These are phyloP conservation scores for Diaporthe ilicicola DNA, from an alignment of 2,329 filamentous ascomycete species.

Conservation along the genomic window DNA sequence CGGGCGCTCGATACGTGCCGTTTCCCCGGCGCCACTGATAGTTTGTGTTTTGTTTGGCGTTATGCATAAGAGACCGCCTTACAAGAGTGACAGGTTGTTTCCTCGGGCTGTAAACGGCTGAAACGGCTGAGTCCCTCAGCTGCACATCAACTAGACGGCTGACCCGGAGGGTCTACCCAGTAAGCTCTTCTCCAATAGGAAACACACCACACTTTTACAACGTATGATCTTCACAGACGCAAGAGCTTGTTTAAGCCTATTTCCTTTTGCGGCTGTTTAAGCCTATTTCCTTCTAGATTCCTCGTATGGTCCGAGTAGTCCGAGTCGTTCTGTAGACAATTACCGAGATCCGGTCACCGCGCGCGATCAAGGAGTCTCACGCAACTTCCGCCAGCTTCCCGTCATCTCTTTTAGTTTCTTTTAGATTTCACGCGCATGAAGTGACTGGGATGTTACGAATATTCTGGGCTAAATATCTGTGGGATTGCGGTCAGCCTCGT, in stretches of 20 bases:
- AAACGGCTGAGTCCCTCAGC: slow-evolving; percentile 14
- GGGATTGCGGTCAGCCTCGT: background rate
- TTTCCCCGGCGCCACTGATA: background rate
- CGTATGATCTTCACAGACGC: slow-evolving; percentile 3
- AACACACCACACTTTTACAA: background rate
- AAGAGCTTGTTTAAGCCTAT: slow-evolving; percentile 4
- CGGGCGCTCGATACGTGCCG: background rate
- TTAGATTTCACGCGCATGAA: background rate
- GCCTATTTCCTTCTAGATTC: background rate
- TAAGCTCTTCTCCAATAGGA: background rate
- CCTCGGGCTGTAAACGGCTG: background rate
- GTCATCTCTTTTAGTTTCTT: background rate
- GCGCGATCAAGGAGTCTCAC: background rate
- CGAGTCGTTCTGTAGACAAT: background rate
- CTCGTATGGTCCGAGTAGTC: background rate
- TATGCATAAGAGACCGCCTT: background rate
- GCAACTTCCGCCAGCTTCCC: no score
- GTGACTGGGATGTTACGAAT: background rate
- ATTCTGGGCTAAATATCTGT: background rate
- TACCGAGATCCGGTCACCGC: background rate
- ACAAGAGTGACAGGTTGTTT: background rate
- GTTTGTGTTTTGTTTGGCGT: background rate
- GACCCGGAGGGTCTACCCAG: background rate
- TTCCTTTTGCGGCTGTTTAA: background rate
- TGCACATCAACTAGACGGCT: background rate